Evolutionary conservation across 441 rosid species (phyloP).

Genomic region (Daphne laureola): DNA sequence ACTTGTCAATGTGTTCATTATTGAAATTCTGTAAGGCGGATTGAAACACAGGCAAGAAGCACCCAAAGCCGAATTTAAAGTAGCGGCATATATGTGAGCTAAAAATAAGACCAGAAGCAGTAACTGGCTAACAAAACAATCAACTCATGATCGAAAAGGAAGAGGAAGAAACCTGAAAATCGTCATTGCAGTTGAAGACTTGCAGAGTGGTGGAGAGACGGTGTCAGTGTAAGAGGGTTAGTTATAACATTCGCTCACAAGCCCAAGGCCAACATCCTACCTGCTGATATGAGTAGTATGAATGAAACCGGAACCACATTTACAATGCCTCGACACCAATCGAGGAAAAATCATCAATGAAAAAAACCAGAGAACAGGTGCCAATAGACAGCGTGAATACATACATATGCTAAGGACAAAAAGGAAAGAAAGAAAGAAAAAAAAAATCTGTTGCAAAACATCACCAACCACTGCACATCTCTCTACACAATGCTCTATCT

Average conservation of each 20-base stretch:
- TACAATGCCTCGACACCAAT: slow-evolving; percentile 11
- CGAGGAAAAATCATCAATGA: background rate
- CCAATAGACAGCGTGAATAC: slow-evolving; percentile 2
- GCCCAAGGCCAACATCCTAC: too few relatives aligned
- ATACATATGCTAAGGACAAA: slow-evolving; percentile 1
- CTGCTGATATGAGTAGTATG: too few relatives aligned
- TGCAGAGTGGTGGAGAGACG: background rate
- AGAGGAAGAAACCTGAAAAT: background rate
- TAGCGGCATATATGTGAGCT: too few relatives aligned
- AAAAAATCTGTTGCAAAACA: slow-evolving; percentile 9
- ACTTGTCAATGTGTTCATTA: too few relatives aligned
- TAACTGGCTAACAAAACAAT: too few relatives aligned
- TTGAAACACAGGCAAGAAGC: too few relatives aligned
- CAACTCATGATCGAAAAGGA: background rate
- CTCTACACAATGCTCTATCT: slow-evolving; percentile 12
- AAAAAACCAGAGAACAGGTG: background rate
- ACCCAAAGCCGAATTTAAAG: too few relatives aligned
- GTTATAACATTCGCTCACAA: background rate
- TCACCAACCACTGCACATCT: slow-evolving; percentile 19
- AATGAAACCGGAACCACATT: slow-evolving; percentile 7
- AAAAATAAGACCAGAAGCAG: too few relatives aligned
- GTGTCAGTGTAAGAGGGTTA: background rate
- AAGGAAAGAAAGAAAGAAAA: background rate
- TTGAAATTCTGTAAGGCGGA: too few relatives aligned
- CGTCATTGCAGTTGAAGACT: background rate